phyloP scores from a whole-genome alignment of 2,329 filamentous ascomycete genomes.

The Microcera coccophila region DNA sequence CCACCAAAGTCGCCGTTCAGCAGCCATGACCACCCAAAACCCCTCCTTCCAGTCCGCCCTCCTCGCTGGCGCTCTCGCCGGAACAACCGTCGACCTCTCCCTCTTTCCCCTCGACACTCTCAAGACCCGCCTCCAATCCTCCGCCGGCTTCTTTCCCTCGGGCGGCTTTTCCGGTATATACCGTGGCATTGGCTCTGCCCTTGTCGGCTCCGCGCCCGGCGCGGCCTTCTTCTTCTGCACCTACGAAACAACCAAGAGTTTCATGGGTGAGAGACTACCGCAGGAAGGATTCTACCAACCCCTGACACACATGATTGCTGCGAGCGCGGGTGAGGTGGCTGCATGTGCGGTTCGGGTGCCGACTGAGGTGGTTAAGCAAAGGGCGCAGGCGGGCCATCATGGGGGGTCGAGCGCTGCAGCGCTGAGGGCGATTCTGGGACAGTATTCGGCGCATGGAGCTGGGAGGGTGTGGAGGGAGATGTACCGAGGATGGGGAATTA shows the following conservation, averaged over 20 bases:
- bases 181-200: constrained; percentile 80
- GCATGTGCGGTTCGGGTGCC: constrained; percentile 91
- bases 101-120: constrained; percentile 98
- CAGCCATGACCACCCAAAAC: constrained; percentile 18
- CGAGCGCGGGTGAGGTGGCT: constrained; percentile 80
- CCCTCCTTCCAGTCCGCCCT: constrained; percentile 58
- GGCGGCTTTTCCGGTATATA: constrained; percentile 93
- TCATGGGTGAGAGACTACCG: constrained; percentile 37
- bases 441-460: constrained; percentile 50
- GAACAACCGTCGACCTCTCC: constrained; percentile 92
- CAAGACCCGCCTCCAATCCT: constrained; percentile 93
- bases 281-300: constrained; percentile 27
- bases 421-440: constrained; percentile 64
- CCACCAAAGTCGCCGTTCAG: neutral
- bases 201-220: constrained; percentile 88
- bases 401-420: constrained; percentile 65
- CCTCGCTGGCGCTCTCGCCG: constrained; percentile 82
- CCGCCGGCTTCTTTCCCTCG: constrained; percentile 68
- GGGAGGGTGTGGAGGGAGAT: constrained; percentile 77
- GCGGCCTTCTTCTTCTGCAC: constrained; percentile 97
- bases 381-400: constrained; percentile 84
- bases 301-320: constrained; percentile 75
- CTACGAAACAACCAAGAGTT: constrained; percentile 71
- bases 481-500: constrained; percentile 89
- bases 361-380: constrained; percentile 95